These are phyloP conservation scores for Fragosphaeria purpurea DNA, from an alignment of 2,329 filamentous ascomycete genomes.

Conservation along the genomic window DNA sequence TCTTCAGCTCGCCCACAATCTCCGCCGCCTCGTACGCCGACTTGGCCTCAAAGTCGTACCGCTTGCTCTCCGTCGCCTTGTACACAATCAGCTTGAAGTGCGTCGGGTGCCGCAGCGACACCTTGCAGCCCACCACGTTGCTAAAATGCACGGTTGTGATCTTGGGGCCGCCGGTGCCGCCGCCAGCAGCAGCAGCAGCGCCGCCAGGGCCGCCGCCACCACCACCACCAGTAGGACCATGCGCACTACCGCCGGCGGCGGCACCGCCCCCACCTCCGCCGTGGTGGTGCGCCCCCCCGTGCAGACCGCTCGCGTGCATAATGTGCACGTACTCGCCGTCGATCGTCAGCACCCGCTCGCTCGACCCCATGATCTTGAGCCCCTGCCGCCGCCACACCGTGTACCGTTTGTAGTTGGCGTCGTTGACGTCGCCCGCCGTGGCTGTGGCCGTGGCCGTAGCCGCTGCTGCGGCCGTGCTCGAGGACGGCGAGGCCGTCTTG, in stretches of 20 bases:
- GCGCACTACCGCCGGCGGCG: constrained; percentile 30
- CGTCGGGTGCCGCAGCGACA: constrained; percentile 67
- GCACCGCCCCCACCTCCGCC: constrained; percentile 57
- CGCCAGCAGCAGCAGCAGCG: constrained; percentile 54
- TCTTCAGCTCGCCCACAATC: constrained; percentile 70
- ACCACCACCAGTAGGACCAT: too few species aligned
- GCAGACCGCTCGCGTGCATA: constrained; percentile 50
- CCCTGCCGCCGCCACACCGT: constrained; percentile 74
- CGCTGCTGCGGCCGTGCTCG: neutral
- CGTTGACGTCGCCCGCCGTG: constrained; percentile 46
- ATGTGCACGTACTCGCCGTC: constrained; percentile 84
- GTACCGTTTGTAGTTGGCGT: constrained; percentile 62
- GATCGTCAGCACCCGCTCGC: constrained; percentile 67
- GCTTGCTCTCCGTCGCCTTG: constrained; percentile 64
- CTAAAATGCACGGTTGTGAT: constrained; percentile 75
- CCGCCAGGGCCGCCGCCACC: constrained; percentile 20
- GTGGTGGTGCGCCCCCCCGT: constrained; percentile 23
- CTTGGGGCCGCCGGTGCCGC: constrained; percentile 55
- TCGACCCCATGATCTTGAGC: constrained; percentile 67
- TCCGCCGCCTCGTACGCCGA: constrained; percentile 63
- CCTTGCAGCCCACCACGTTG: constrained; percentile 73
- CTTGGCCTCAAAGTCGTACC: constrained; percentile 78
- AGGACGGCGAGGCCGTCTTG: neutral
- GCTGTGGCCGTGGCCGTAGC: constrained; percentile 25
- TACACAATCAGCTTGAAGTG: constrained; percentile 66